phyloP scores from a whole-genome alignment of 129 eudicot genomes.

The Ambrosia trifida region DNA sequence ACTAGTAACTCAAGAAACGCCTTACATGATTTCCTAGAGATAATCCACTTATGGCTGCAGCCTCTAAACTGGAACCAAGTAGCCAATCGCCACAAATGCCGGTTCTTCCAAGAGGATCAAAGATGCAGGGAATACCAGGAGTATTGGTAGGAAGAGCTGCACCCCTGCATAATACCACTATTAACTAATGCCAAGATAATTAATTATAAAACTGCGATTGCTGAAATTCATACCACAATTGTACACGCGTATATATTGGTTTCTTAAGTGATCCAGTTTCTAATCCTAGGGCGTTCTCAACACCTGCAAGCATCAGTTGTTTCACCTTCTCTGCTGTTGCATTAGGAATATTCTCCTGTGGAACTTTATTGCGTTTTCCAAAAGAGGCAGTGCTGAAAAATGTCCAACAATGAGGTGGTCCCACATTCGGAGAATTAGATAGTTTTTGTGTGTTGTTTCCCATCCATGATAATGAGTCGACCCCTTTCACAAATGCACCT shows the following conservation, averaged over 20 bases:
- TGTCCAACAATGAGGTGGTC: slow-evolving; percentile 90
- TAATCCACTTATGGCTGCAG: slow-evolving; percentile 91
- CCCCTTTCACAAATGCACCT: slow-evolving; percentile 92
- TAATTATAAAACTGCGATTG: background rate
- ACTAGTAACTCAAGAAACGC: background rate
- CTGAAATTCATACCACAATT: slow-evolving; percentile 64
- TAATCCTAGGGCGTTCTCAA: slow-evolving; percentile 81
- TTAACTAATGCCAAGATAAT: background rate
- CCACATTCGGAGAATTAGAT: slow-evolving; percentile 39
- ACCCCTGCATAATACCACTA: slow-evolving; percentile 59
- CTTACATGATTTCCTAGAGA: slow-evolving; percentile 85
- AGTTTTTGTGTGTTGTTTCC: slow-evolving; percentile 81
- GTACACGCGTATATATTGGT: slow-evolving; percentile 74
- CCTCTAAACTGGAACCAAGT: slow-evolving; percentile 87
- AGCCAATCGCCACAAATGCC: slow-evolving; percentile 99
- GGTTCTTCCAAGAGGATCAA: slow-evolving; percentile 94
- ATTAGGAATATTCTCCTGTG: slow-evolving; percentile 93
- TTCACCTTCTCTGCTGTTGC: slow-evolving; percentile 89
- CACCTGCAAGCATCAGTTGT: slow-evolving; percentile 80
- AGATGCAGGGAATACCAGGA: slow-evolving; percentile 87
- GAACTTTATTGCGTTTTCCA: slow-evolving; percentile 89
- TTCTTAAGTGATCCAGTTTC: slow-evolving; percentile 54
- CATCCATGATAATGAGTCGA: slow-evolving; percentile 90
- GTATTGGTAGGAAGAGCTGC: slow-evolving; percentile 97
- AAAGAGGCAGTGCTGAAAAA: slow-evolving; percentile 81